Conservation (phyloP, 2,329 filamentous ascomycete genomes). For the Colletotrichum orbiculare region DNA sequence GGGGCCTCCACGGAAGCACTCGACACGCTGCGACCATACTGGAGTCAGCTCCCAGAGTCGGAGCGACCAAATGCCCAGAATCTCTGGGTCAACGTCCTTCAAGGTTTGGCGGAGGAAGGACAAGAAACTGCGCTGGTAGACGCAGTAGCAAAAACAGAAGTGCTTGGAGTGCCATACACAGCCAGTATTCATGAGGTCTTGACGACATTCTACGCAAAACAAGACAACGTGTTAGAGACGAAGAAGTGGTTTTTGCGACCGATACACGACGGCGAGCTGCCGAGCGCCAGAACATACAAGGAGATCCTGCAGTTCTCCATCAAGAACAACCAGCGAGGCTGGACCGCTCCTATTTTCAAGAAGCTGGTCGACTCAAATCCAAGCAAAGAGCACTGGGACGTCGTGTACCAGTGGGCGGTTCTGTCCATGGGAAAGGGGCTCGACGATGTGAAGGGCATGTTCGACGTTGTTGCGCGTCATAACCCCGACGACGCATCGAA, state of each 20-base stretch:
- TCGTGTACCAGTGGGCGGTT: constrained; percentile 80
- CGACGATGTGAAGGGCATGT: constrained; percentile 79
- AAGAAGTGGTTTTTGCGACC: constrained; percentile 75
- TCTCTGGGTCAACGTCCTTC: constrained; percentile 63
- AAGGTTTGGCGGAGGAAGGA: constrained; percentile 71
- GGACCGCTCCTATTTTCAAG: constrained; percentile 71
- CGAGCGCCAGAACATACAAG: constrained; percentile 59
- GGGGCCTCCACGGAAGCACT: constrained; percentile 66
- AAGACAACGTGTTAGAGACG: constrained; percentile 68
- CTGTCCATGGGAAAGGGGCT: constrained; percentile 75
- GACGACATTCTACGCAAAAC: constrained; percentile 70
- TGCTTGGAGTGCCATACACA: constrained; percentile 57
- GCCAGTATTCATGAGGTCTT: constrained; percentile 64
- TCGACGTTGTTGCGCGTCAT: constrained; percentile 70
- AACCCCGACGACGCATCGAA: constrained; percentile 57
- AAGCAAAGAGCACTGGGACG: constrained; percentile 73
- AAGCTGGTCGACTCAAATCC: constrained; percentile 59
- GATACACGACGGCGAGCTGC: constrained; percentile 52
- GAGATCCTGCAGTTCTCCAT: constrained; percentile 71
- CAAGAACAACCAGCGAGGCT: constrained; percentile 68
- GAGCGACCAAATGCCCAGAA: constrained; percentile 41
- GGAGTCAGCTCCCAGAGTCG: constrained; percentile 37
- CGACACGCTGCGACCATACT: constrained; percentile 42
- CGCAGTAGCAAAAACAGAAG: constrained; percentile 64
- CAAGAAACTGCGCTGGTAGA: constrained; percentile 67